These are phyloP conservation scores for Mortierella alpina DNA, from an alignment of 192 early-diverging fungal genomes.

Conservation along the genomic window DNA sequence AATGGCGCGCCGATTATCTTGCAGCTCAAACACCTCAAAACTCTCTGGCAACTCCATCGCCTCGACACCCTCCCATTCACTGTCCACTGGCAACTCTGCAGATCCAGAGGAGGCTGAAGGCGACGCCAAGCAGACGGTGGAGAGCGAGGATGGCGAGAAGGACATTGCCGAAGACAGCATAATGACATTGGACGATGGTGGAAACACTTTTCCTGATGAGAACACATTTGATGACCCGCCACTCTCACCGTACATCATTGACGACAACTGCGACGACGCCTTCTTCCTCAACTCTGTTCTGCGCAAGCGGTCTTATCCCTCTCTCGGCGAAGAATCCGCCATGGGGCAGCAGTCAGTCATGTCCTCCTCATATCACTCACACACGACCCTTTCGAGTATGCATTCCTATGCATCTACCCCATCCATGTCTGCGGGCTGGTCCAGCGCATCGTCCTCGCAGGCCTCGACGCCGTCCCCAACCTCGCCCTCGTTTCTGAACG, in stretches of 20 bases:
- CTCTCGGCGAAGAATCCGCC: neutral
- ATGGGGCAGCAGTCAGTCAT: slow-evolving; percentile 12
- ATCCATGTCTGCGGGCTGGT: slow-evolving; percentile 21
- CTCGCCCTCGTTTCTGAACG: slow-evolving; percentile 16
- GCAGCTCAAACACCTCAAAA: slow-evolving; percentile 16
- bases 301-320: slow-evolving; percentile 12
- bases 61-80: slow-evolving; percentile 10
- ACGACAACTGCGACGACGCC: slow-evolving; percentile 38
- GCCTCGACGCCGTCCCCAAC: slow-evolving; percentile 38
- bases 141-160: slow-evolving; percentile 12
- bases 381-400: slow-evolving; percentile 12
- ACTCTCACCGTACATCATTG: slow-evolving; percentile 44
- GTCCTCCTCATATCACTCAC: slow-evolving; percentile 18
- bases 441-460: slow-evolving; percentile 11
- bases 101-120: slow-evolving; percentile 4
- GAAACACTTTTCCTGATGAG: neutral
- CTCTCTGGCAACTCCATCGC: slow-evolving; percentile 8
- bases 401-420: slow-evolving; percentile 17
- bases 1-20: slow-evolving; percentile 20
- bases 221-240: slow-evolving; percentile 6
- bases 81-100: neutral
- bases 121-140: neutral
- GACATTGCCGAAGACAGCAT: neutral
- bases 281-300: slow-evolving; percentile 53
- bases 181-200: neutral